Percentiles rank a stretch among this genome's conserved stretches.
Evolutionary conservation across 2,329 filamentous ascomycete species (phyloP).

Genomic region (Escovopsis weberi): DNA sequence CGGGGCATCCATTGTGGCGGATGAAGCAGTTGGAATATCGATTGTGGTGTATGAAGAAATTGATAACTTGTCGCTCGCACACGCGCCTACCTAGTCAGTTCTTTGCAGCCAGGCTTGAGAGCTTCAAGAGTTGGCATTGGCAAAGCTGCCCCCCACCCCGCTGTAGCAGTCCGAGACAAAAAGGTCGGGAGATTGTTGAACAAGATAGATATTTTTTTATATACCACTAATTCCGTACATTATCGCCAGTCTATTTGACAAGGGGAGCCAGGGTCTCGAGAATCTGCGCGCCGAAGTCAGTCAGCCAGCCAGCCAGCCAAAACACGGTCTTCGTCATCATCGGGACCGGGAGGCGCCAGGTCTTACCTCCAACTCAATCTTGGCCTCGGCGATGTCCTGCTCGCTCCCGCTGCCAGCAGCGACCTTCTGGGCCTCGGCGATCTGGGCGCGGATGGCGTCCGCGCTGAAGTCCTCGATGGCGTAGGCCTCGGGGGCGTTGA

Average conservation of each 20-base stretch:
- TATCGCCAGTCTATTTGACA: conserved; percentile 56
- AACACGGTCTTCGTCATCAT: no score
- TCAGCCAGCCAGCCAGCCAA: no score
- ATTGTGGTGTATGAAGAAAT: no score
- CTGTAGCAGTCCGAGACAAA: no score
- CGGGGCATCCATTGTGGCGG: no score
- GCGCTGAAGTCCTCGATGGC: conserved; percentile 90
- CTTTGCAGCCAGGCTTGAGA: no score
- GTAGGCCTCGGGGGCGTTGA: conserved; percentile 96
- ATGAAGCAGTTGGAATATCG: no score
- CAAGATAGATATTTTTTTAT: conserved; percentile 15
- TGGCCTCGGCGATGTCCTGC: conserved; percentile 95
- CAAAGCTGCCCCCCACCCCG: no score
- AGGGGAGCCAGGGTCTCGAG: conserved; percentile 70
- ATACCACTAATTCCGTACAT: conserved; percentile 14
- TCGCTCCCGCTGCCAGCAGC: conserved; percentile 81
- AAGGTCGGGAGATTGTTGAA: conserved; percentile 25
- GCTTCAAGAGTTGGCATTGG: no score
- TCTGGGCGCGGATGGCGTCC: conserved; percentile 78
- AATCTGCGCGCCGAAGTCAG: conserved; percentile 35
- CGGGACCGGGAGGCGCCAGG: no score
- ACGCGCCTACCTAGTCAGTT: no score
- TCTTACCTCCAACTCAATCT: conserved; percentile 90
- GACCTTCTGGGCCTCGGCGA: conserved; percentile 92
- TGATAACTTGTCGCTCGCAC: no score